Evolutionary conservation across 768 basidiomycete species (phyloP).

Genomic region (Mycena haematopus): DNA sequence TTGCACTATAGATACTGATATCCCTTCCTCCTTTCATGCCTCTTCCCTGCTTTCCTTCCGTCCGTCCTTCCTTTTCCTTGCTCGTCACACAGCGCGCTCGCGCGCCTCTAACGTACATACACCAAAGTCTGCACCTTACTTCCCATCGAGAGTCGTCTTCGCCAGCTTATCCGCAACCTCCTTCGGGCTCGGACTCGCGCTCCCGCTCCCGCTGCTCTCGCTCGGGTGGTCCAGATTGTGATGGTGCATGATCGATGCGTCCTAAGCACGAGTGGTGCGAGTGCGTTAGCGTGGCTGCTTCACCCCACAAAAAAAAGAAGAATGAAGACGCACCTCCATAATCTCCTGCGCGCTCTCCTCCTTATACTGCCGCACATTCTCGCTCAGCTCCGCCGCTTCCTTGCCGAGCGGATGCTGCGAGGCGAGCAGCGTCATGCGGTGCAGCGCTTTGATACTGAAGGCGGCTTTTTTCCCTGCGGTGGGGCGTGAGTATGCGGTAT

Average conservation of each 20-base stretch:
- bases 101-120: background rate
- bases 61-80: background rate
- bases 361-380: conserved; percentile 73
- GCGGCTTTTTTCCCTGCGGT: conserved; percentile 87
- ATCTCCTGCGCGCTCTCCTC: conserved; percentile 77
- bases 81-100: background rate
- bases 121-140: background rate
- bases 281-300: background rate
- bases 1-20: background rate
- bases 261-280: too few relatives aligned
- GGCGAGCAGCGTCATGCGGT: conserved; percentile 74
- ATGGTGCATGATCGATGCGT: conserved; percentile 56
- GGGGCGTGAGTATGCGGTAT: background rate
- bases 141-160: conserved; percentile 1
- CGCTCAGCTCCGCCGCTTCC: conserved; percentile 57
- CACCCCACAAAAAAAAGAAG: background rate
- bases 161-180: conserved; percentile 22
- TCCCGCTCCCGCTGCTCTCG: conserved; percentile 1
- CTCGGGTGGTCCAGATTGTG: conserved; percentile 35
- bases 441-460: conserved; percentile 86
- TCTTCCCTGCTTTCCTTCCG: too few relatives aligned
- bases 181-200: background rate
- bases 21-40: background rate
- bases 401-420: conserved; percentile 40
- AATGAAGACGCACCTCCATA: conserved; percentile 37